Conservation (phyloP, 2,329 filamentous ascomycete genomes). For the Cytospora piceae region DNA sequence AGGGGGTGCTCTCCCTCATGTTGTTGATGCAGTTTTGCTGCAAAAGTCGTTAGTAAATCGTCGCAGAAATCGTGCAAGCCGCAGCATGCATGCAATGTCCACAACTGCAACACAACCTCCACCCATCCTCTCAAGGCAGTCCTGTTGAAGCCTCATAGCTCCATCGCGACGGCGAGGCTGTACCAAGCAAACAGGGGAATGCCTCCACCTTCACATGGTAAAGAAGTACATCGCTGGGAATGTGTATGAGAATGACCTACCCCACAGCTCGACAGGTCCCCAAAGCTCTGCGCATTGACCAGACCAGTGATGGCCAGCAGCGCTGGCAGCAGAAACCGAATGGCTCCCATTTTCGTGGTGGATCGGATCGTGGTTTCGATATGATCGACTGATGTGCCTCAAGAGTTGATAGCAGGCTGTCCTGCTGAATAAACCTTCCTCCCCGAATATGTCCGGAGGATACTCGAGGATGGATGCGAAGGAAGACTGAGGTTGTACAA, state of each 20-base stretch:
- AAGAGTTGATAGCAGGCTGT: neutral
- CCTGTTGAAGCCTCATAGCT: neutral
- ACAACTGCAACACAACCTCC: neutral
- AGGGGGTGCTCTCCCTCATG: slow-evolving; percentile 19
- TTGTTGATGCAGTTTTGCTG: slow-evolving; percentile 25
- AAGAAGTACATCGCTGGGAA: neutral
- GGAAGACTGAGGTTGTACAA: neutral
- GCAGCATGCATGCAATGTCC: neutral
- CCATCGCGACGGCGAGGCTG: neutral
- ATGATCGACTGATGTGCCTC: neutral
- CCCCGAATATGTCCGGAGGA: slow-evolving; percentile 2
- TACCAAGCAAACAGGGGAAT: neutral
- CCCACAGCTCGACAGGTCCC: slow-evolving; percentile 27
- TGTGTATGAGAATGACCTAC: slow-evolving; percentile 18
- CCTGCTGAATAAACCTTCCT: slow-evolving; percentile 6
- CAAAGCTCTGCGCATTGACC: slow-evolving; percentile 27
- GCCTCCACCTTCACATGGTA: neutral
- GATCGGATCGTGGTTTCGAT: neutral
- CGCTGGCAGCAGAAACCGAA: slow-evolving; percentile 21
- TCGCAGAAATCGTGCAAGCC: neutral
- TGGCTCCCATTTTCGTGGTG: slow-evolving; percentile 20
- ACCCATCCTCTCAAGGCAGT: neutral
- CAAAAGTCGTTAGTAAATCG: slow-evolving; percentile 3
- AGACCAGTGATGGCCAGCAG: slow-evolving; percentile 23
- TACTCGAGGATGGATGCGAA: slow-evolving; percentile 3